Evolutionary conservation across 768 basidiomycete genomes (phyloP), one percentile per base, ranked within the genome.

Genomic region (Coprinopsis cinerea): DNA sequence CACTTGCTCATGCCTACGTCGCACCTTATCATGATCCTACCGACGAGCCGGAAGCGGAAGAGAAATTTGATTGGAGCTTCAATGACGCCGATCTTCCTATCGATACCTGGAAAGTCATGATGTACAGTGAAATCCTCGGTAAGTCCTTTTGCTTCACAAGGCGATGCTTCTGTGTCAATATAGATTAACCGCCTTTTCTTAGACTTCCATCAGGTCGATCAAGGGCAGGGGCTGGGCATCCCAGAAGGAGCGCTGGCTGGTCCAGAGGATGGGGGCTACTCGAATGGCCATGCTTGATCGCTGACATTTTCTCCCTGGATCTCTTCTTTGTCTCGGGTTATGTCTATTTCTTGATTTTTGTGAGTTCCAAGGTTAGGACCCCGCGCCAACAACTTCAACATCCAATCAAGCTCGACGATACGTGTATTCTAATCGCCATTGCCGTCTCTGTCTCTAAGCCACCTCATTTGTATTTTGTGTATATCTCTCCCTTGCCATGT

Each of bases 101-200:
- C 10, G 96, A 99, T 61, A 95, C 92, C 1, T 99, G 96, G 96
- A 98, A 97, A 71, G 95, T 96, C 63, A 99, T 99, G 96, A 99
- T 99, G 95, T 98, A 98, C 74, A 88, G 85, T 59, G 95, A 99
- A 69, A 98, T 97, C 55, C 75, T 97, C 11, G 92, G 93, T 92
- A 60, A 54, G 85, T 49, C 20, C 7, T n/a, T 30, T n/a, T 53
- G 6, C 24, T 26, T 34, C n/a, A 11, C 24, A 10, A 23, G 24
- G 41, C 6, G 10, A 2, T 6, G 10, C 24, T 45, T 40, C 20
- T 17, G 24, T 25, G 15, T 26, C 50, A 22, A 53, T 22, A 13
- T 42, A 22, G 20, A 5, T 39, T 34, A 17, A 36, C 37, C 0
- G 24, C 13, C 28, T 42, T 17, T 15, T 37, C 36, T 30, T 48